Base-by-base conservation (phyloP, 2,329 filamentous ascomycete species). In the Botrytis squamosa region DNA sequence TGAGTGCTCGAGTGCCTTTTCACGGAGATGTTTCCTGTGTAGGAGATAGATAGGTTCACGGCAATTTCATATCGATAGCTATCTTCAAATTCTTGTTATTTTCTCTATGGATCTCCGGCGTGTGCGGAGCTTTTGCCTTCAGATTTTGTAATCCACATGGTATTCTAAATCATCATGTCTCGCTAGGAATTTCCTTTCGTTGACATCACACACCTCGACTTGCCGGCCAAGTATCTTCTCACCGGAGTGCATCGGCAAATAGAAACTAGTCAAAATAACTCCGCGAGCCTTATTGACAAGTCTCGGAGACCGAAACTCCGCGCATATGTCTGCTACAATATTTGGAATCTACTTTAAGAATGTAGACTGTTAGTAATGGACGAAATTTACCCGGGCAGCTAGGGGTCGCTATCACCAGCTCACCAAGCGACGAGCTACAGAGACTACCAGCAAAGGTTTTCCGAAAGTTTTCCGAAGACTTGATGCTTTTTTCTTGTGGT, bases 1-100 rank as follows among this genome's bases (percentile, higher is more conserved):
- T 68, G 52, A 40, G 66, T 69, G 66, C 38, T 69, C 49, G 66
- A 59, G n/a, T 57, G 36, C 49, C 5, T 42, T 42, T 18, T 20
- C 66, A 16, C 49, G 18, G 49, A 57, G 49, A 42, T 57, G 3
- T 42, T 33, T 8, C 29, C 33, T n/a, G 25, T 55, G 40, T 42
- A 14, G 49, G 49, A 57, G 9, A 68, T 42, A 10, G 46, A 57
- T 14, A 33, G 33, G 33, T 29, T 55, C 9, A 68, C 55, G 25
- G 46, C 5, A 68, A 68, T 68, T n/a, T 29, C 29, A 29, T 42
- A 57, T 68, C 36, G 33, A 49, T 65, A 49, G 36, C 25, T 40
- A 29, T 18, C 36, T 68, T 57, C 36, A 42, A 42, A 49, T 42
- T 33, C 18, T 33, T 14, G 6, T 33, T 18, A 57, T 33, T 7